Evolutionary conservation across 2,329 filamentous ascomycete species (phyloP).

Genomic region (Colletotrichum magnum): DNA sequence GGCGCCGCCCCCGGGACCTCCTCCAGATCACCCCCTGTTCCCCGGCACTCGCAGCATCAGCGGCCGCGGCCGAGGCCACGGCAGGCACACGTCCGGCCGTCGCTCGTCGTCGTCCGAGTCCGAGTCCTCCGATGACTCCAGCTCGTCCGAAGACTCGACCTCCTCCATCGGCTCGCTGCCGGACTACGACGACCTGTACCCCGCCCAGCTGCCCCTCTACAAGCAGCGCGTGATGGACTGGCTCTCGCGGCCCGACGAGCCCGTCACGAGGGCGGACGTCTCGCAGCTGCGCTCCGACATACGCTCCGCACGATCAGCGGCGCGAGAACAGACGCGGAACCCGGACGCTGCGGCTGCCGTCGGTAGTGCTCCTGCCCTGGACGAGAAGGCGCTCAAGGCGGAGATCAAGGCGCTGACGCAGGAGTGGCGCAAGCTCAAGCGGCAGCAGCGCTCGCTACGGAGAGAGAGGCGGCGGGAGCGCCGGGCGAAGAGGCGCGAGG

Average conservation of each 20-base stretch:
- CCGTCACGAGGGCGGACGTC: constrained; percentile 62
- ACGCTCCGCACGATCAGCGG: constrained; percentile 15
- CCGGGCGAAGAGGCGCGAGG: constrained; percentile 47
- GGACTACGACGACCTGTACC: constrained; percentile 64
- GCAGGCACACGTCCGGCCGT: constrained; percentile 39
- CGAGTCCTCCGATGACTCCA: constrained; percentile 53
- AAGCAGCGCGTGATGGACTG: constrained; percentile 61
- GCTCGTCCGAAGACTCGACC: constrained; percentile 51
- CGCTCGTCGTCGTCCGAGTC: constrained; percentile 52
- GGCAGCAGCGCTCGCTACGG: constrained; percentile 48
- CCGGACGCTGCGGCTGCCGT: neutral
- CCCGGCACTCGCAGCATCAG: constrained; percentile 32
- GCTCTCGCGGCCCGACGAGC: constrained; percentile 64
- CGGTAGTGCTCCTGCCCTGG: constrained; percentile 39
- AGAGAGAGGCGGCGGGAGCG: constrained; percentile 50
- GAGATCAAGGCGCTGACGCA: constrained; percentile 61
- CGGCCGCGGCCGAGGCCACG: constrained; percentile 28
- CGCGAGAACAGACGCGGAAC: constrained; percentile 10
- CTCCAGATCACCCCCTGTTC: constrained; percentile 36
- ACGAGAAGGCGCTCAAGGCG: constrained; percentile 55
- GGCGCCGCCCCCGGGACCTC: constrained; percentile 10
- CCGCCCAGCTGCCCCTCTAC: constrained; percentile 63
- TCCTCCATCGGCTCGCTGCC: constrained; percentile 68
- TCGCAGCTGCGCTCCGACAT: constrained; percentile 35
- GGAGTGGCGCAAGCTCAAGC: constrained; percentile 56